phyloP scores from a whole-genome alignment of 176 grass and related monocot species.

The Tillandsia leiboldiana region DNA sequence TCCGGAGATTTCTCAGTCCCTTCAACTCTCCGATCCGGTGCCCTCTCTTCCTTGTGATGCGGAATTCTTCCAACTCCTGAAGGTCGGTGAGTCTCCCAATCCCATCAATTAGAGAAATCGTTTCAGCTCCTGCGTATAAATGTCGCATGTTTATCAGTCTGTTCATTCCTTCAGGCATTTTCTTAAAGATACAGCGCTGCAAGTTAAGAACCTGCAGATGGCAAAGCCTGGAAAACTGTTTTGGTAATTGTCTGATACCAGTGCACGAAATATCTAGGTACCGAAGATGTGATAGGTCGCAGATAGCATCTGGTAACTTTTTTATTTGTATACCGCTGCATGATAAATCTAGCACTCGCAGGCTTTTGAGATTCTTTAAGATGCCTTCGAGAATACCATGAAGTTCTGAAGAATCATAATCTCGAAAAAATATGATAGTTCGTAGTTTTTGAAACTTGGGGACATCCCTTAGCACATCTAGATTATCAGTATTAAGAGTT shows the following conservation, averaged over 20 bases:
- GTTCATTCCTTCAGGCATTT: conserved; percentile 20
- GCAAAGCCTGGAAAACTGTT: conserved; percentile 28
- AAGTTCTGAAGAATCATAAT: neutral
- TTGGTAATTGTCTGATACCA: conserved; percentile 6
- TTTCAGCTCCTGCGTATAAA: conserved; percentile 12
- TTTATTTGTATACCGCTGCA: neutral
- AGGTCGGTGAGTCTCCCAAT: conserved; percentile 13
- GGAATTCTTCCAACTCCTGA: conserved; percentile 35
- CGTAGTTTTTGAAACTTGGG: neutral
- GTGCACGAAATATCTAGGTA: conserved; percentile 30
- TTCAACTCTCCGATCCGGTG: conserved; percentile 31
- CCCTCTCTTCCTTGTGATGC: neutral
- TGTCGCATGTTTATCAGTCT: conserved; percentile 24
- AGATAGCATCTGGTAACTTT: conserved; percentile 7
- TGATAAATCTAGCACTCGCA: conserved; percentile 21
- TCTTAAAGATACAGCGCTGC: neutral
- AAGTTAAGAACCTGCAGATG: conserved; percentile 22
- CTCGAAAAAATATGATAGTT: neutral
- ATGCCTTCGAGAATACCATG: neutral
- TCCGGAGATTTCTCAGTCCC: conserved; percentile 19
- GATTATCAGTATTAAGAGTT: conserved; percentile 4
- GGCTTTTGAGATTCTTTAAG: neutral
- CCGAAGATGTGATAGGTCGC: conserved; percentile 34
- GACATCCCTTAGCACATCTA: neutral
- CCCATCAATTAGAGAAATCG: conserved; percentile 2